Percentiles rank a stretch among this genome's conserved stretches.
phyloP scores from a whole-genome alignment of 2,329 filamentous ascomycete genomes.

The Sclerotinia nivalis region DNA sequence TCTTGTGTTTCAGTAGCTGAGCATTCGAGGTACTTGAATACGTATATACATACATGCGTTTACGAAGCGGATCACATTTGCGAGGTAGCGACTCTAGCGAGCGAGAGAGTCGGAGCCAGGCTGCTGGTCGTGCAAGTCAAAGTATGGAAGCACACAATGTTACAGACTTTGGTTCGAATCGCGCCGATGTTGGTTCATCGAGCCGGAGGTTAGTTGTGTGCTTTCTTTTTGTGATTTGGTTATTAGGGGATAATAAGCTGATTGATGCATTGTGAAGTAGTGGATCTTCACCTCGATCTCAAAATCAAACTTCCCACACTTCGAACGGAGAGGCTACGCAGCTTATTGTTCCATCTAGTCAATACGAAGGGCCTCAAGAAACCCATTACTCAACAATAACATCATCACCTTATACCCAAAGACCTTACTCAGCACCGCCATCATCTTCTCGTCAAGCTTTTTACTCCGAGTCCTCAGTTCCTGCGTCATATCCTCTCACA shows the following conservation, averaged over 20 bases:
- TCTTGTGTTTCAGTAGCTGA: background rate
- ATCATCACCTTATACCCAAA: background rate
- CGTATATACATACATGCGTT: slow-evolving; percentile 23
- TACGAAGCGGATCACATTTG: slow-evolving; percentile 25
- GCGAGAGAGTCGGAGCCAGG: background rate
- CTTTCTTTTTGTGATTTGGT: background rate
- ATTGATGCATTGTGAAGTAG: background rate
- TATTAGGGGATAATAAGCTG: background rate
- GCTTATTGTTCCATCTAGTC: background rate
- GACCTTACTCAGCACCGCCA: background rate
- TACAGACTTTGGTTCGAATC: slow-evolving; percentile 6
- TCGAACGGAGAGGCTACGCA: background rate
- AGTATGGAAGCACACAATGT: slow-evolving; percentile 17
- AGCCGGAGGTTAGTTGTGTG: slow-evolving; percentile 7
- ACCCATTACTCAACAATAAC: background rate
- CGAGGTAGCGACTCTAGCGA: slow-evolving; percentile 1
- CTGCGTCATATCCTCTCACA: background rate
- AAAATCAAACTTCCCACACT: background rate
- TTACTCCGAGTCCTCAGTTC: background rate
- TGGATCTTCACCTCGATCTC: background rate
- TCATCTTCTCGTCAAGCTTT: background rate
- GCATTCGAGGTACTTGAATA: background rate
- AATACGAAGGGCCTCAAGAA: background rate
- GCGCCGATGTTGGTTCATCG: slow-evolving; percentile 5
- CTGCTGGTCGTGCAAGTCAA: background rate